These are phyloP conservation scores for Vigna radiata DNA, from an alignment of 306 rosid genomes.

Conservation along the genomic window DNA sequence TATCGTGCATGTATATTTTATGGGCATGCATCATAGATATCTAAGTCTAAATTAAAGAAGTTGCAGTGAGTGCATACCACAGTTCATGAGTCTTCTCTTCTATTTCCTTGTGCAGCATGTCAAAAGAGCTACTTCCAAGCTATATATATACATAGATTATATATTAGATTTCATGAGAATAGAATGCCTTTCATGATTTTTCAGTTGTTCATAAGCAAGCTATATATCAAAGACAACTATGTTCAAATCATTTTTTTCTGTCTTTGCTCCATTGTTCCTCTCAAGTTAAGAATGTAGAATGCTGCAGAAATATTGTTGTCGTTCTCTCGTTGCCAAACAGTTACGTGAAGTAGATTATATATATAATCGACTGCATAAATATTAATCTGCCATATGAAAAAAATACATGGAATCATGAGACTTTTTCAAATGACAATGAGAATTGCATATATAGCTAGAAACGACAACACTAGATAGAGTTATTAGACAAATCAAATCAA, in stretches of 20 bases:
- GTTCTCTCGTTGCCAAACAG: too few species aligned
- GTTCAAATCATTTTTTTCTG: background rate
- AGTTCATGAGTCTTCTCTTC: slow-evolving; percentile 15
- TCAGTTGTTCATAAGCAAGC: background rate
- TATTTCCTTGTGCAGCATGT: background rate
- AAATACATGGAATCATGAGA: background rate
- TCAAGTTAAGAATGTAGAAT: background rate
- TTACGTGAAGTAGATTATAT: too few species aligned
- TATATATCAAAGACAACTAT: background rate
- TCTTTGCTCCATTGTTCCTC: background rate
- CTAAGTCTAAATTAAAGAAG: background rate
- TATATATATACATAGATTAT: background rate
- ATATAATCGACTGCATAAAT: too few species aligned
- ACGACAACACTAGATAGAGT: background rate
- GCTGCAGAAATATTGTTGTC: background rate
- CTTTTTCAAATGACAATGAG: background rate
- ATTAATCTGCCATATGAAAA: background rate
- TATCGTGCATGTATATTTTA: background rate
- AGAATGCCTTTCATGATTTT: background rate
- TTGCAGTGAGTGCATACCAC: background rate
- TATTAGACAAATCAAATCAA: background rate
- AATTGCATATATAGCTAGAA: background rate
- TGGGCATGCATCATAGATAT: background rate
- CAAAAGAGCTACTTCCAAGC: background rate
- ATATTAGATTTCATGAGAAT: background rate